Conservation (phyloP, 768 basidiomycete species). For the Hygrophoropsis aurantiaca region DNA sequence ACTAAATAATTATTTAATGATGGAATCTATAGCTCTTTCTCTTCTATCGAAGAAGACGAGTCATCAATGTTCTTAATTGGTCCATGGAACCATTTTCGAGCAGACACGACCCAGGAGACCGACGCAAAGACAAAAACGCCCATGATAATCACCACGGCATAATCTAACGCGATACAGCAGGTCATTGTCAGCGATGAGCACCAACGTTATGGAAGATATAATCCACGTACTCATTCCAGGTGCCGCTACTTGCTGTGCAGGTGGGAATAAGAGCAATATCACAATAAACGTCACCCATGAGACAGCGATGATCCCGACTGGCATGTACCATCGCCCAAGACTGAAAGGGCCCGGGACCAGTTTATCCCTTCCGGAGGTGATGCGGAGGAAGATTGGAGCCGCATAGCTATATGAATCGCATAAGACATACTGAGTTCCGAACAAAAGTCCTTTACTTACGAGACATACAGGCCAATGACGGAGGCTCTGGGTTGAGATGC, state of each 20-base stretch:
- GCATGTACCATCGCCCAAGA: constrained; percentile 60
- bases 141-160: constrained; percentile 65
- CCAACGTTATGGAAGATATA: background rate
- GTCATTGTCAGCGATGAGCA: background rate
- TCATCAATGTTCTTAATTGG: constrained; percentile 53
- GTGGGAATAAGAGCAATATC: constrained; percentile 59
- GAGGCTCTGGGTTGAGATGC: constrained; percentile 46
- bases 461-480: constrained; percentile 68
- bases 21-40: constrained; percentile 9
- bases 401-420: constrained; percentile 37
- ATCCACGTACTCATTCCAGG: constrained; percentile 55
- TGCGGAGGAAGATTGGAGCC: constrained; percentile 66
- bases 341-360: constrained; percentile 60
- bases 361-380: constrained; percentile 64
- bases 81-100: constrained; percentile 70
- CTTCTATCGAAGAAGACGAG: constrained; percentile 2
- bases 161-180: constrained; percentile 42
- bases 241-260: constrained; percentile 37
- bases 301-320: constrained; percentile 60
- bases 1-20: too few relatives aligned
- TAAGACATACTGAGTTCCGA: constrained; percentile 23
- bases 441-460: background rate
- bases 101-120: constrained; percentile 64
- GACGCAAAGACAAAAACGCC: constrained; percentile 65
- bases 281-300: constrained; percentile 66